phyloP scores from a whole-genome alignment of 805 yeast species.

The Lipomyces starkeyi region DNA sequence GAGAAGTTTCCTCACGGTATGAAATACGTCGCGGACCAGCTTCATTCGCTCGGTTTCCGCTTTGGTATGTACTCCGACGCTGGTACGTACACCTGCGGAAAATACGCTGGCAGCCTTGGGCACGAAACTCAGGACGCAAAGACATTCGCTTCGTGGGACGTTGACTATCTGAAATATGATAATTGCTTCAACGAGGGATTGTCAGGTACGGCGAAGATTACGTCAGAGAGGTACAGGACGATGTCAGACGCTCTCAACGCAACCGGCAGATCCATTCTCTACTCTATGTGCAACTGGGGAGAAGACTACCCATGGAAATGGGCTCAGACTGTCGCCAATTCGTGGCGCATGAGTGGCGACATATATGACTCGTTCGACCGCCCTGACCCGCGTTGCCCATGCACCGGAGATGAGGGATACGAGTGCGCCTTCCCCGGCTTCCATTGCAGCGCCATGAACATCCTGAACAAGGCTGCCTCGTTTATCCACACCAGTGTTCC shows the following conservation, averaged over 20 bases:
- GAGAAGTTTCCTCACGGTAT: slow-evolving; percentile 45
- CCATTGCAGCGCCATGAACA: too few species aligned
- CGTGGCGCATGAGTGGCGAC: slow-evolving; percentile 46
- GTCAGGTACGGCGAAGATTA: too few species aligned
- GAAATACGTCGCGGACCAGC: slow-evolving; percentile 39
- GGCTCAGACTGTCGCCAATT: slow-evolving; percentile 45
- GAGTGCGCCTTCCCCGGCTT: too few species aligned
- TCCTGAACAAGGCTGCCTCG: too few species aligned
- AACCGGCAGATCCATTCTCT: slow-evolving; percentile 45
- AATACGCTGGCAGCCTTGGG: slow-evolving; percentile 45
- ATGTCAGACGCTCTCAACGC: slow-evolving; percentile 45
- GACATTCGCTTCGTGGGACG: slow-evolving; percentile 44
- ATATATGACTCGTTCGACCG: slow-evolving; percentile 13
- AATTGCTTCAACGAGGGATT: slow-evolving; percentile 38
- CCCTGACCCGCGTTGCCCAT: too few species aligned
- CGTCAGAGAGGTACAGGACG: not conserved
- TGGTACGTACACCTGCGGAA: slow-evolving; percentile 44
- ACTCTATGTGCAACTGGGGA: slow-evolving; percentile 47
- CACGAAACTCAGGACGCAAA: slow-evolving; percentile 44
- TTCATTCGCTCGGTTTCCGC: slow-evolving; percentile 42
- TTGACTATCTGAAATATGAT: slow-evolving; percentile 47
- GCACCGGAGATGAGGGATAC: too few species aligned
- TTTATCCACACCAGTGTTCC: slow-evolving; percentile 18
- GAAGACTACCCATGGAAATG: slow-evolving; percentile 45
- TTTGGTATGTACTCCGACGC: slow-evolving; percentile 48